These are phyloP conservation scores for Suillus bovinus DNA, from an alignment of 768 basidiomycete species.

Conservation along the genomic window DNA sequence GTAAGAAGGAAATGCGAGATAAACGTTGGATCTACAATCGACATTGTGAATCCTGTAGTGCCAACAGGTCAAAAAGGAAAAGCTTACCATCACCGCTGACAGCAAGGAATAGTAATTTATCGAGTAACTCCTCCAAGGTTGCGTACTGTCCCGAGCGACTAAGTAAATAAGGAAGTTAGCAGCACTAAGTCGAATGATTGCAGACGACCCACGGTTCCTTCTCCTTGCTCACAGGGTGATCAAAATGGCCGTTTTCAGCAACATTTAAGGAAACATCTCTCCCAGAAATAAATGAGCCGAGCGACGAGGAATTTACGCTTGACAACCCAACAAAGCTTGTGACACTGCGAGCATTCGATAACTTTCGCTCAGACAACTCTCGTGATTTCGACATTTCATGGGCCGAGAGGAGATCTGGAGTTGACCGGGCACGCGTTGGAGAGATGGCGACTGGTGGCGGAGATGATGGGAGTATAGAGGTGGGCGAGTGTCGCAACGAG, in stretches of 20 bases:
- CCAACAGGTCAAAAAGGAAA: slow-evolving; percentile 8
- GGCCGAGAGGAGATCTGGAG: slow-evolving; percentile 49
- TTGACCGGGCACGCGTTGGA: slow-evolving; percentile 55
- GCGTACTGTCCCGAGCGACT: slow-evolving; percentile 70
- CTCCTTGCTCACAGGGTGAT: slow-evolving; percentile 33
- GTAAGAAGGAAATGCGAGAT: slow-evolving; percentile 81
- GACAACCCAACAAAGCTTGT: slow-evolving; percentile 24
- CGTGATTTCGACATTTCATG: slow-evolving; percentile 39
- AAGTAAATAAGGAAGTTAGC: slow-evolving; percentile 16
- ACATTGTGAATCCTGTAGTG: slow-evolving; percentile 13
- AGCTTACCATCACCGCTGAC: slow-evolving; percentile 80
- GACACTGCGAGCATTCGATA: slow-evolving; percentile 32
- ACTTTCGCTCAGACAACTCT: slow-evolving; percentile 26
- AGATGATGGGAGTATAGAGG: slow-evolving; percentile 36
- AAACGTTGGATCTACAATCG: slow-evolving; percentile 64
- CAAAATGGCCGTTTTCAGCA: slow-evolving; percentile 25
- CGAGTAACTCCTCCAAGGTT: slow-evolving; percentile 75
- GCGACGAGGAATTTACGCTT: slow-evolving; percentile 21
- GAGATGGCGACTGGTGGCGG: slow-evolving; percentile 44
- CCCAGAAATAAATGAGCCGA: slow-evolving; percentile 14
- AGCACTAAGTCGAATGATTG: slow-evolving; percentile 1
- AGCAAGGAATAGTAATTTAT: slow-evolving; percentile 79
- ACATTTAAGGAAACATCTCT: slow-evolving; percentile 19
- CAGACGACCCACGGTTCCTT: slow-evolving; percentile 52
- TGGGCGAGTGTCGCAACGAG: slow-evolving; percentile 31